These are phyloP conservation scores for Bauhinia variegata DNA, from an alignment of 306 rosid genomes.

Conservation along the genomic window DNA sequence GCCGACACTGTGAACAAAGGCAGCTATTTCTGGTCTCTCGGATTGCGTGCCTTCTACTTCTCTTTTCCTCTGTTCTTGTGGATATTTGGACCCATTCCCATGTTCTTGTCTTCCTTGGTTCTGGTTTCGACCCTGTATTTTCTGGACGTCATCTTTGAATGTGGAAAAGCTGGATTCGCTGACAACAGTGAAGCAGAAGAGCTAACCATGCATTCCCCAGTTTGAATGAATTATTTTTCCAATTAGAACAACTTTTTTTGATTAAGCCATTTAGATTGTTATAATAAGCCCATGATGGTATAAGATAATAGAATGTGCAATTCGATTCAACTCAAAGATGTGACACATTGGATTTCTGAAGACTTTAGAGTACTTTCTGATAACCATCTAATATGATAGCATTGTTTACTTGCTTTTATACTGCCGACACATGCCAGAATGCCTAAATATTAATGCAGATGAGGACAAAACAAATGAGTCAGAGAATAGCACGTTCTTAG, in stretches of 20 bases:
- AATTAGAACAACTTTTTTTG: neutral
- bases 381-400: no score
- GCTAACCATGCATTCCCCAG: neutral
- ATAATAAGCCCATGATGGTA: no score
- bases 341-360: no score
- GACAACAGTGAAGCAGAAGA: slow-evolving; percentile 34
- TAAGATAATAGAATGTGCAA: no score
- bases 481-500: no score
- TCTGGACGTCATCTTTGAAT: slow-evolving; percentile 60
- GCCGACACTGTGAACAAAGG: slow-evolving; percentile 71
- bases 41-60: slow-evolving; percentile 84
- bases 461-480: no score
- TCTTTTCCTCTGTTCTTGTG: slow-evolving; percentile 83
- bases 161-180: slow-evolving; percentile 46
- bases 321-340: no score
- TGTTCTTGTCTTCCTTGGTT: slow-evolving; percentile 57
- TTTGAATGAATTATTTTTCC: neutral
- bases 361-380: no score
- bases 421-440: no score
- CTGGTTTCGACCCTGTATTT: slow-evolving; percentile 67
- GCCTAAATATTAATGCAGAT: no score
- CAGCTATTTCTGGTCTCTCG: slow-evolving; percentile 84
- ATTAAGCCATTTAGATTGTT: no score
- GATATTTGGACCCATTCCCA: slow-evolving; percentile 89
- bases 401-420: no score